These are phyloP conservation scores for Begonia loranthoides DNA, from an alignment of 306 rosid species.

Conservation along the genomic window DNA sequence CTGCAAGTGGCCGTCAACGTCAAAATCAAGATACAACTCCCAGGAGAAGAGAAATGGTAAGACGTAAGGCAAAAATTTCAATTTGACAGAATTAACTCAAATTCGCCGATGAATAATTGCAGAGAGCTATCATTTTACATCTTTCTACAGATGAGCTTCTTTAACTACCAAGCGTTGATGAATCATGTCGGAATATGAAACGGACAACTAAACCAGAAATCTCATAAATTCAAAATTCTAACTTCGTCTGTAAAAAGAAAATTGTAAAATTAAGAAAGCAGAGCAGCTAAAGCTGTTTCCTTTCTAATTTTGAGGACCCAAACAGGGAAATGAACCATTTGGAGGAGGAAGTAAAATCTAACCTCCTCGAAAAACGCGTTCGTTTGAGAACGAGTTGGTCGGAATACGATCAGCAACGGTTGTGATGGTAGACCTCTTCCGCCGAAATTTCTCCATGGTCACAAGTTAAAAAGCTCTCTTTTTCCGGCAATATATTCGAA, in stretches of 20 bases:
- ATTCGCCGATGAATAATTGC: slow-evolving; percentile 7
- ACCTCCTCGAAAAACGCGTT: slow-evolving; percentile 35
- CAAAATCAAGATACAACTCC: slow-evolving; percentile 18
- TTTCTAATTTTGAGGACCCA: background rate
- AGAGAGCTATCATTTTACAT: background rate
- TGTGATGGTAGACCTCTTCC: slow-evolving; percentile 26
- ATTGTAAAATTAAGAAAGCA: slow-evolving; percentile 5
- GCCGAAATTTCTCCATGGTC: slow-evolving; percentile 44
- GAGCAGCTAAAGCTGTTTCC: too few species aligned
- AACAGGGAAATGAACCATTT: background rate
- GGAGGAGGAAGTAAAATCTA: slow-evolving; percentile 3
- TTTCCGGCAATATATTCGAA: background rate
- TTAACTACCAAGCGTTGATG: too few species aligned
- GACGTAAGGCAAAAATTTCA: background rate
- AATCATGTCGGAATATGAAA: too few species aligned
- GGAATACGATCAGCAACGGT: slow-evolving; percentile 20
- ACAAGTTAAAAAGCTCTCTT: background rate
- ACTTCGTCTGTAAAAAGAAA: background rate
- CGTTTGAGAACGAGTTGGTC: slow-evolving; percentile 14
- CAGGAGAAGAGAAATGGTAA: slow-evolving; percentile 3
- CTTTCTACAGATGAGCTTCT: too few species aligned
- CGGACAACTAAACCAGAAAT: too few species aligned
- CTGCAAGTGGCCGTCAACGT: slow-evolving; percentile 26
- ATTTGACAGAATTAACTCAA: background rate
- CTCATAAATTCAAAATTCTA: background rate